Evolutionary conservation across 768 basidiomycete genomes (phyloP).

Genomic region (Termitomyces sp.): DNA sequence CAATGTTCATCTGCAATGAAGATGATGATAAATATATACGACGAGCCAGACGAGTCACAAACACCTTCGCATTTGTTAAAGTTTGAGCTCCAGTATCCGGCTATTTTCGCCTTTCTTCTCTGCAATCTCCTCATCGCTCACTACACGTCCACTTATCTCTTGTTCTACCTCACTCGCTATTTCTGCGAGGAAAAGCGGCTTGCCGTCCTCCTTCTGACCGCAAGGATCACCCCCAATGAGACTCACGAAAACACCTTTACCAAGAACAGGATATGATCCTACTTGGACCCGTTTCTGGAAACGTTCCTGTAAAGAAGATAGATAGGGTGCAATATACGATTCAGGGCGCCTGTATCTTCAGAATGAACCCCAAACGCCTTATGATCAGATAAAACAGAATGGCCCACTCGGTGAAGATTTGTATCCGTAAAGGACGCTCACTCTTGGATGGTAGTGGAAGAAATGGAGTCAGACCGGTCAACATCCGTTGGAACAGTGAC

Average conservation of each 20-base stretch:
- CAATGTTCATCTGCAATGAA: background rate
- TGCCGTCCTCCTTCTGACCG: constrained; percentile 43
- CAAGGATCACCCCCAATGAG: constrained; percentile 54
- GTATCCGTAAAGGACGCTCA: constrained; percentile 73
- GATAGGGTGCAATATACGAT: constrained; percentile 79
- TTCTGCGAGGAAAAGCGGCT: constrained; percentile 43
- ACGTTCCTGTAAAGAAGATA: constrained; percentile 73
- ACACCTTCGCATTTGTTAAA: background rate
- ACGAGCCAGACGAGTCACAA: background rate
- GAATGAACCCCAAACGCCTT: background rate
- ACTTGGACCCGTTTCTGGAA: constrained; percentile 77
- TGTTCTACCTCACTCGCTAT: constrained; percentile 62
- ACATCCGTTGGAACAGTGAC: constrained; percentile 75
- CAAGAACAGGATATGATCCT: constrained; percentile 70
- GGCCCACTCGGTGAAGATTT: constrained; percentile 77
- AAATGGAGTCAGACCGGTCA: constrained; percentile 68
- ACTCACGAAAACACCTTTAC: constrained; percentile 68
- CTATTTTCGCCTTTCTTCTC: constrained; percentile 36
- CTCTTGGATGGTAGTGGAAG: constrained; percentile 75
- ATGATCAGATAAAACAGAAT: background rate
- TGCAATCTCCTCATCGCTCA: constrained; percentile 65
- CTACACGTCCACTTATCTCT: constrained; percentile 53
- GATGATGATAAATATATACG: background rate
- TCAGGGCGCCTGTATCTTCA: constrained; percentile 55
- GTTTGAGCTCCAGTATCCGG: background rate